Evolutionary conservation across 768 basidiomycete genomes (phyloP), one percentile per base, ranked within the genome.

Genomic region (Russula vinacea): DNA sequence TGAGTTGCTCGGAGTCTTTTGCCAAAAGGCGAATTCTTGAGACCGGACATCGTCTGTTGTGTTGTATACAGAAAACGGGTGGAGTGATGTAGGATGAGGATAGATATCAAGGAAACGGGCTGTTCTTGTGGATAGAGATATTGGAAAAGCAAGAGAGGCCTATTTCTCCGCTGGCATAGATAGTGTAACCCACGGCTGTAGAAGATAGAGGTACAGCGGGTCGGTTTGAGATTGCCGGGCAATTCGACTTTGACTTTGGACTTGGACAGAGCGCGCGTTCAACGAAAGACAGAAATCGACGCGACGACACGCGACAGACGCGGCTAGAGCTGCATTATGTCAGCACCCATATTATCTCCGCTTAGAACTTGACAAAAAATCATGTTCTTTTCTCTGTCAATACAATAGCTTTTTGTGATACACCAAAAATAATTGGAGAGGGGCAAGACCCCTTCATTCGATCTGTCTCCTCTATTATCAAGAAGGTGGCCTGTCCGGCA

Each of bases 21-120:
- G 49, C 88, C 89, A 75, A 90, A 92, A 1, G 87, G 88, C 71
- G 90, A 90, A 76, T 91, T 90, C 79, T 88, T 89, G 76, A 91
- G 81, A 60, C 84, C 83, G 62, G 88, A 86, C 88, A 90, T 90
- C 64, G 62, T 44, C 35, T 42, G 26, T 37, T 42, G 52, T 39
- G 56, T 14, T 49, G 45, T 37, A 47, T 60, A 50, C 65, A 62
- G 60, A 56, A 58, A 45, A 29, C 35, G 67, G 60, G 51, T 66
- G 16, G 52, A 64, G 44, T 37, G 62, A 56, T 52, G 59, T 68
- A 64, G 67, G 68, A 50, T 62, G 67, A 62, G 61, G 67, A 57
- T 68, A 67, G 64, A 69, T 60, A 66, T 63, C 64, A 47, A 63
- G 56, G 60, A 22, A 26, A 40, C 37, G 19, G 57, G 52, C 16